Base-by-base conservation (phyloP, 176 grass and related monocot species). In the Eremochloa ophiuroides region DNA sequence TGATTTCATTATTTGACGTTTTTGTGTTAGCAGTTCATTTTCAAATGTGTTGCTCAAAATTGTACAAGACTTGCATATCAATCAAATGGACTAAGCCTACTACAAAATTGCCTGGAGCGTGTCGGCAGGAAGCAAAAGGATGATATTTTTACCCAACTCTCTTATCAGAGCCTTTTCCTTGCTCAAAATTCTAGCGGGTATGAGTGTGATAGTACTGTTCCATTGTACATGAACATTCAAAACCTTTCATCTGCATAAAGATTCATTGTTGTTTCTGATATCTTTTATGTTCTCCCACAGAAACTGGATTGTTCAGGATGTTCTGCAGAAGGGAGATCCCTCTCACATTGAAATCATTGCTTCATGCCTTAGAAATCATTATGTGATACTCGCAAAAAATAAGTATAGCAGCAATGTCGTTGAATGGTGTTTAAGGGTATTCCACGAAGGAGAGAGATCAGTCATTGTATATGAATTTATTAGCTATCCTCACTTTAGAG, bases 361-460 rank as follows among this genome's bases (percentile, higher is more conserved):
- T 33, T 70, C 82, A 25, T 8, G 65, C 26, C 71, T 90, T 15
- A 69, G 80, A 62, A n/a, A 41, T 47, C 70, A 82, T 42, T 93
- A 87, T 62, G 84, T 76, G 65, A 30, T 2, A 44, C 88, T 93
- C 7, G 75, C 85, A 43, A 78, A 27, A 20, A 82, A 90, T 39
- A 93, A 84, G 59, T 87, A 75, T 68, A 82, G 91, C 69, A 90
- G 85, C 43, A 87, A 82, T 76, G 87, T 93, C 4, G 87, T 93
- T 56, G 91, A 93, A 62, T 87, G n/a, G 8, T 93, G 91, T 37
- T 63, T 90, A 20, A 82, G 78, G 35, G 23, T 71, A 28, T 84
- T 89, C 71, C 8, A 40, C 10, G 41, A 71, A 43, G 38, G 20
- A 37, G 13, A 77, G 28, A 56, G 39, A 51, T 37, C 0, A 0